Conservation (phyloP, 164 flowering plant genomes). For the Berberis thunbergii region DNA sequence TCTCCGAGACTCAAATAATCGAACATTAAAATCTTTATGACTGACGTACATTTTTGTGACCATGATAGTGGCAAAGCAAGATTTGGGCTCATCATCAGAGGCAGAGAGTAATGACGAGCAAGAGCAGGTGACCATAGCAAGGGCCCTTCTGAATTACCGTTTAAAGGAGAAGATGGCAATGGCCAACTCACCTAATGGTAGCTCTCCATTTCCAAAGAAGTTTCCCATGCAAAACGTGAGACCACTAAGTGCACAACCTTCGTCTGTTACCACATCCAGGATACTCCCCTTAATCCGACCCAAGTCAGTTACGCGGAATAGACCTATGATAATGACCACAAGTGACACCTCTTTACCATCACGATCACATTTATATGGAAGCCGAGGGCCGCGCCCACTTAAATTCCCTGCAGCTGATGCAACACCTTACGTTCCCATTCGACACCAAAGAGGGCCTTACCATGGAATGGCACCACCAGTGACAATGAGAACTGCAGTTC, state of each 20-base stretch:
- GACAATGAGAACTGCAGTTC: constrained; percentile 68
- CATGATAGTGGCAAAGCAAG: constrained; percentile 64
- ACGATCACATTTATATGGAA: constrained; percentile 23
- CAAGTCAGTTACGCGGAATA: constrained; percentile 34
- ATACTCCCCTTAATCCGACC: constrained; percentile 81
- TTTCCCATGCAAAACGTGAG: constrained; percentile 42
- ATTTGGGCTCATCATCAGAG: constrained; percentile 58
- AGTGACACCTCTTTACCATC: constrained; percentile 18
- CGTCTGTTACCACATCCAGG: constrained; percentile 54
- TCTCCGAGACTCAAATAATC: no score
- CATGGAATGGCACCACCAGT: constrained; percentile 78
- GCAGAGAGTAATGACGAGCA: constrained; percentile 67
- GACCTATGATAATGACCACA: constrained; percentile 15
- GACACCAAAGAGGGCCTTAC: constrained; percentile 43
- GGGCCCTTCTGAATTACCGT: constrained; percentile 69
- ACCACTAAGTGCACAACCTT: constrained; percentile 54
- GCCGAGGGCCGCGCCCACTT: constrained; percentile 27
- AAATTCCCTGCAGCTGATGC: constrained; percentile 65
- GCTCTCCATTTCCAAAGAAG: constrained; percentile 44
- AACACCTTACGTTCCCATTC: constrained; percentile 62
- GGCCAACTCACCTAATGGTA: constrained; percentile 29
- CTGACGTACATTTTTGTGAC: no score
- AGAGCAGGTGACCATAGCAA: constrained; percentile 83
- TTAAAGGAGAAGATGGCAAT: constrained; percentile 56
- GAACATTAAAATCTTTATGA: no score